Evolutionary conservation across 129 eudicot species (phyloP).

Genomic region (Calendula officinalis): DNA sequence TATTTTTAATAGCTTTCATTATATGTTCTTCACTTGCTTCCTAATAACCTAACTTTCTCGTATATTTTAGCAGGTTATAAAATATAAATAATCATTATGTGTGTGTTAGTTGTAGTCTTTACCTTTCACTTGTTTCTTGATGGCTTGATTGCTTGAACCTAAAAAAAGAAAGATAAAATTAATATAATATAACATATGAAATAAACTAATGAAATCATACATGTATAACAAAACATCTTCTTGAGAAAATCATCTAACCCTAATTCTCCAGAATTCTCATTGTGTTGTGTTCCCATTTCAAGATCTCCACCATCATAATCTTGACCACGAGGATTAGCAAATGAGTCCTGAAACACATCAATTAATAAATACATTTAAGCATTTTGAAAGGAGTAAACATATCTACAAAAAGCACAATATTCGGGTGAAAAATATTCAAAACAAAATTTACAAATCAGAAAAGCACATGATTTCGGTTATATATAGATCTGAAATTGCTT

Average conservation of each 20-base stretch:
- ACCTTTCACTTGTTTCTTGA: constrained; percentile 51
- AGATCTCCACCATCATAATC: constrained; percentile 61
- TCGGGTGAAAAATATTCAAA: background rate
- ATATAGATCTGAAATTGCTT: no score
- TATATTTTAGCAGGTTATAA: no score
- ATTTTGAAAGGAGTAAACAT: background rate
- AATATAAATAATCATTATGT: no score
- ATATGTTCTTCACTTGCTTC: no score
- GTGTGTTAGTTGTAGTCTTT: no score
- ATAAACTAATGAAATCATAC: constrained; percentile 14
- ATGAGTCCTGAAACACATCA: constrained; percentile 58
- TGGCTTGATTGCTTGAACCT: constrained; percentile 61
- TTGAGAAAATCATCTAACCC: constrained; percentile 81
- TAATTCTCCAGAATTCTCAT: constrained; percentile 60
- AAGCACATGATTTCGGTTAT: no score
- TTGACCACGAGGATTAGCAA: constrained; percentile 65
- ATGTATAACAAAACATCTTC: constrained; percentile 46
- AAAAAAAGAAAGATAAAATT: constrained; percentile 17
- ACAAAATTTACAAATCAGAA: background rate
- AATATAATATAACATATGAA: background rate
- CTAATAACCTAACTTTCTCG: no score
- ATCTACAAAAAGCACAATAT: background rate
- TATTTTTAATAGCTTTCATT: no score
- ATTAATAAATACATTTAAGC: constrained; percentile 2
- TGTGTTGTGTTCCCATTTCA: constrained; percentile 77